Evolutionary conservation across 352 stramenopile species (phyloP), one percentile per base, ranked within the genome.

Genomic region (Phytophthora ohioensis): DNA sequence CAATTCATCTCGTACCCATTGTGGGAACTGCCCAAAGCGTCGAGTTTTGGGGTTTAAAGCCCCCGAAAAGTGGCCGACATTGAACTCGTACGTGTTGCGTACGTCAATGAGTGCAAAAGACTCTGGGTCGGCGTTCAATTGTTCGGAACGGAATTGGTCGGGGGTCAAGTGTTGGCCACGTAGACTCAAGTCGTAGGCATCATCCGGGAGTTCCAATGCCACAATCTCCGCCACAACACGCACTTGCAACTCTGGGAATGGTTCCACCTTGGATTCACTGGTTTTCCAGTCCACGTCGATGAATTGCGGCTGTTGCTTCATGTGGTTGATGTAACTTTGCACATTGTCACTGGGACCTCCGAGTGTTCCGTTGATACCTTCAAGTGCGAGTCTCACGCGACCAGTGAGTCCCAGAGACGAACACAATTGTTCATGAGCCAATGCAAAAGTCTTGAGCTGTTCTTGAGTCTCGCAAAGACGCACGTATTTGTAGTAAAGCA

Each of bases 401-500:
- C 91, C 91, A 4, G 67, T 74, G 64, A 97, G 86, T 35, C 54
- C 36, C 42, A 95, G 74, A 8, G 71, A 76, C 41, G 42, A 43
- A 58, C 87, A 94, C 27, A 94, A 67, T 27, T 51, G 3, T 38
- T 89, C 65, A 11, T 95, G 90, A 31, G 63, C 51, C 0, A 27
- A 57, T 30, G 85, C 80, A 39, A 86, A 70, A 34, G 57, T 45
- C 43, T 70, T 43, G 32, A 92, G 69, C 57, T 84, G 68, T 30
- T 69, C 58, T n/a, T 57, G 55, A 2, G 74, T 75, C 51, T 85
- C 71, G 53, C 79, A 83, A n/a, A 95, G 66, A 36, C 65, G 61
- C 51, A 88, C 80, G 67, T 95, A 95, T 75, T 93, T 94, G 81
- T 95, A 95, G 77, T 89, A 94, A 21, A 94, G 84, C 71, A 94